Percentiles rank a stretch among this genome's conserved stretches.
phyloP scores from a whole-genome alignment of 257 asterid genomes.

The Nicotiana knightiana region DNA sequence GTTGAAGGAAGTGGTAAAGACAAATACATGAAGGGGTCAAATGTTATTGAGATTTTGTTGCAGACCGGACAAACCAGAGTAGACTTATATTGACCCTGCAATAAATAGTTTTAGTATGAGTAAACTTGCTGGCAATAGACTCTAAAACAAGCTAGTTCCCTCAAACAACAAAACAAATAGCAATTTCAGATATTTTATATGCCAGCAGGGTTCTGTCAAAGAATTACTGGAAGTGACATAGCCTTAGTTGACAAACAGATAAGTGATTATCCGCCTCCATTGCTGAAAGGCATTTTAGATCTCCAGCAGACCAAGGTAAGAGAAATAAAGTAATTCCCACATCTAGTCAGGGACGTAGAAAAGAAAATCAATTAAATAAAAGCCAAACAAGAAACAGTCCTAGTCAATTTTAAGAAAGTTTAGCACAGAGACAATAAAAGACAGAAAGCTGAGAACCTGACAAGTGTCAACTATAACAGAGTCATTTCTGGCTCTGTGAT shows the following conservation, averaged over 20 bases:
- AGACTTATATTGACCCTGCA: conserved; percentile 97
- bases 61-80: conserved; percentile 89
- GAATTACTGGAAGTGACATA: not conserved
- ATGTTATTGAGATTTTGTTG: conserved; percentile 79
- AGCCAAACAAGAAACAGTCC: not conserved
- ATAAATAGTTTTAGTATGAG: conserved; percentile 9
- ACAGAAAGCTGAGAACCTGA: conserved; percentile 47
- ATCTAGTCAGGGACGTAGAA: not conserved
- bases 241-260: not conserved
- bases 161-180: not conserved
- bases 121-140: not conserved
- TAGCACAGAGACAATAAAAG: not conserved
- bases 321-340: not conserved
- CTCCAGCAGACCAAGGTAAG: not conserved
- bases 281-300: not conserved
- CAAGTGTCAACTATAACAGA: conserved; percentile 89
- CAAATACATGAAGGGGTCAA: conserved; percentile 97
- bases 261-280: not conserved
- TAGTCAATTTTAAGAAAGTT: not conserved
- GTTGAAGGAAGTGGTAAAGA: conserved; percentile 95
- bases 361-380: not conserved
- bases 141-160: not conserved
- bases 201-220: not conserved
- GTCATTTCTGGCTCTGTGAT: conserved; percentile 92
- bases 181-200: not conserved